These are phyloP conservation scores for Chaetomium cochliodes DNA, from an alignment of 495 filamentous ascomycete species.

Conservation along the genomic window DNA sequence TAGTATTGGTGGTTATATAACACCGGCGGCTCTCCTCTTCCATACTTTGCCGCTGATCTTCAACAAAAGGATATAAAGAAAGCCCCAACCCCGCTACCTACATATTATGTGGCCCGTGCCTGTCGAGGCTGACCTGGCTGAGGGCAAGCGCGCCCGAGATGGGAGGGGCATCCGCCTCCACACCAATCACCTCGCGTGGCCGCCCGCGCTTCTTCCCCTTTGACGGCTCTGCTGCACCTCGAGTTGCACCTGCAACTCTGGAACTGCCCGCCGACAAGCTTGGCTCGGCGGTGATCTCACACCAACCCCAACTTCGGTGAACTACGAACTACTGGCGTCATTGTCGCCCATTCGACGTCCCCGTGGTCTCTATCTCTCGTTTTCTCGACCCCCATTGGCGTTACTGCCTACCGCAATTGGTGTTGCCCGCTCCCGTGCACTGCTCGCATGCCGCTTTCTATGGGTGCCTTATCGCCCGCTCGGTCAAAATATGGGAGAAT, in stretches of 20 bases:
- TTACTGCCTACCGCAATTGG: constrained; percentile 9
- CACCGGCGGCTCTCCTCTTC: too few species aligned
- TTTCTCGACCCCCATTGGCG: background rate
- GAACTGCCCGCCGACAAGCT: constrained; percentile 5
- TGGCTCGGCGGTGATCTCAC: constrained; percentile 8
- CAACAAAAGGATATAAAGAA: background rate
- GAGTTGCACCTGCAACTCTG: background rate
- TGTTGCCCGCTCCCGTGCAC: constrained; percentile 7
- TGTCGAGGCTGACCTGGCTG: constrained; percentile 18
- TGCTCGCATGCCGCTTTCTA: constrained; percentile 23
- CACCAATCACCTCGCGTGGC: background rate
- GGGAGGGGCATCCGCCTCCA: constrained; percentile 11
- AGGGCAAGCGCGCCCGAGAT: background rate
- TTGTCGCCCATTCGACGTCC: background rate
- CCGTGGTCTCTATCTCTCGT: background rate
- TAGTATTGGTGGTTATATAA: too few species aligned
- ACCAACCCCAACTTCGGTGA: background rate
- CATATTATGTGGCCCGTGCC: constrained; percentile 8
- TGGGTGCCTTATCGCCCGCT: constrained; percentile 34
- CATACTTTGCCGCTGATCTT: too few species aligned
- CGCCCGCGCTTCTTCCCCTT: constrained; percentile 3
- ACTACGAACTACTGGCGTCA: background rate
- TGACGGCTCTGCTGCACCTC: constrained; percentile 1
- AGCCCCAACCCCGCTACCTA: background rate
- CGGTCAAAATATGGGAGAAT: constrained; percentile 39